Base-by-base conservation (phyloP, 805 yeast species). In the Ogataea polymorpha region DNA sequence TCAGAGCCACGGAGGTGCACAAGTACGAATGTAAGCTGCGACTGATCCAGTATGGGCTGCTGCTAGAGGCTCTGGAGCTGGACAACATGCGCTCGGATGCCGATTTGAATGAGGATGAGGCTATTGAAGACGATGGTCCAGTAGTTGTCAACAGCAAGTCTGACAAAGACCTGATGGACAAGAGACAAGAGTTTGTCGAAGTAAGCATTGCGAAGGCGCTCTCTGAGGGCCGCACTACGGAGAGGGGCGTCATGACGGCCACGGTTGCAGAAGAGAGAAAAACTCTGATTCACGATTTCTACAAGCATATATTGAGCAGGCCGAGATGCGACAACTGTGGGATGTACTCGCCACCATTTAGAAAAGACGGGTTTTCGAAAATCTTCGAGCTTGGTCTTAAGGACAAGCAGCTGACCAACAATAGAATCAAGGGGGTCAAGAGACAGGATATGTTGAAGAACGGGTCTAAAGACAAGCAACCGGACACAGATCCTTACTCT, bases 291-390 rank as follows among this genome's bases (percentile, higher is more conserved):
- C 82, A 80, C 43, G 88, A 82, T 25, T 83, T 90, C 55, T 86
- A 89, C 70, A 78, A 77, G 54, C 77, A 77, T 54, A 64, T 90
- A 36, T 67, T 86, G 48, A 64, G 84, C 35, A 79, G 96, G 64
- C 82, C 89, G 41, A 86, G 82, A 64, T 93, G 99, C 76, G 96
- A 87, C 56, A 89, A 90, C 66, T 93, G 99, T 75, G 87, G 89
- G 32, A 86, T 90, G 96, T 86, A 72, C 63, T 88, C 96, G 32
- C 98, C 99, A 41, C 72, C 83, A 25, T 91, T 83, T 71, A 80
- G 99, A 68, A 91, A 90, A 57, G 99, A 93, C 61, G 99, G 99
- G 0, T 83, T 80, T 59, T 77, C 90, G 47, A 93, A 95, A 70
- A 80, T 93, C 49, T 93, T 93, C 58, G 98, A 93, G 67, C 81